Evolutionary conservation across 345 rosid genomes (phyloP), one percentile per base, ranked within the genome.

Genomic region (Trapa bicornis): DNA sequence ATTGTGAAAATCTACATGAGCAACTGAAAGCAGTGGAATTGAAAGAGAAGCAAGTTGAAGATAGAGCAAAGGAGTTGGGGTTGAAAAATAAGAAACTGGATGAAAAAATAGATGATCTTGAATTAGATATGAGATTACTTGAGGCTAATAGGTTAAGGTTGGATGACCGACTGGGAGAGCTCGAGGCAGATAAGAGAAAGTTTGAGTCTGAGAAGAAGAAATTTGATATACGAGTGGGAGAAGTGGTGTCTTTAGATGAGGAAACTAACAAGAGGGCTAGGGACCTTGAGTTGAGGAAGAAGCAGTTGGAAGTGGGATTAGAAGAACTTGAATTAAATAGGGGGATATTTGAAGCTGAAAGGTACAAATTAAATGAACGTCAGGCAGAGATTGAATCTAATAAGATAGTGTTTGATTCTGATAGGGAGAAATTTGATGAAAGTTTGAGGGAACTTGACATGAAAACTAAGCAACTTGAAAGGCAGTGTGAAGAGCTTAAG

Each of bases 401-500:
- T 56, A 71, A 68, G 74, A 71, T 15, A 14, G 68, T 73, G 67
- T 47, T 74, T 38, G 65, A 74, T 32, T 68, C 69, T 3, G 68
- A 76, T 16, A 61, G 71, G 54, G 65, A 33, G 67, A 70, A 74
- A 70, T 38, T 77, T 54, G 43, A 62, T 6, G 66, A 74, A 47
- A 38, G 58, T 32, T 63, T 48, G 63, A 71, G 47, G 66, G 43
- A 65, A 39, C 43, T 74, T 64, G 43, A 65, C 63, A 47, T 58
- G 70, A 79, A 75, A 65, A 74, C 72, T 63, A 72, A 65, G 73
- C 65, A 47, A 58, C n/a, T 73, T 45, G 64, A 64, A 63, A 65
- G 43, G 2, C 22, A 13, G 45, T n/a, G 22, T 2, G 54, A 69
- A 16, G 73, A 74, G 73, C 71, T 77, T 36, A 69, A 61, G 38